phyloP scores from a whole-genome alignment of 768 basidiomycete genomes.

The Daedalea quercina region DNA sequence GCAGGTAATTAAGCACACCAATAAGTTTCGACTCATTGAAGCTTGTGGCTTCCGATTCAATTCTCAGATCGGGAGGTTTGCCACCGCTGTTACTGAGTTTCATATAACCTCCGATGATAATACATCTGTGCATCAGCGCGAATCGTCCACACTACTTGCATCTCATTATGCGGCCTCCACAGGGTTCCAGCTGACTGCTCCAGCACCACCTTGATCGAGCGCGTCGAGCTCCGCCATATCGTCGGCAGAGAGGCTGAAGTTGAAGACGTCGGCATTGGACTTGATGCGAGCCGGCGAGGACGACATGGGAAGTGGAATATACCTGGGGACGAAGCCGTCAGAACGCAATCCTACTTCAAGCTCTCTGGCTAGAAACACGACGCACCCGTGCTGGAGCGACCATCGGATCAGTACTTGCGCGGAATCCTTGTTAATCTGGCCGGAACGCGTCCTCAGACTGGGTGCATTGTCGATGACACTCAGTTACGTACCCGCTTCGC shows the following conservation, averaged over 20 bases:
- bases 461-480: neutral
- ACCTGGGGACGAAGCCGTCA: neutral
- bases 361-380: slow-evolving; percentile 5
- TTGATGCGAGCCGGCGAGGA: slow-evolving; percentile 33
- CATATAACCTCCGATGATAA: neutral
- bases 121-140: neutral
- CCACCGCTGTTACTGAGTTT: too few relatives aligned
- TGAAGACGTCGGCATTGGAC: slow-evolving; percentile 39
- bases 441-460: neutral
- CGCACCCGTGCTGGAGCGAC: slow-evolving; percentile 78
- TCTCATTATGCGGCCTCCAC: slow-evolving; percentile 20
- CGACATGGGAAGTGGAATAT: slow-evolving; percentile 37
- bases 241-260: slow-evolving; percentile 34
- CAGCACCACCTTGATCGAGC: slow-evolving; percentile 37
- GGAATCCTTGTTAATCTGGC: slow-evolving; percentile 42
- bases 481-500: slow-evolving; percentile 36
- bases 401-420: slow-evolving; percentile 86
- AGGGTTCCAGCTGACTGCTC: slow-evolving; percentile 43
- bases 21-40: too few relatives aligned
- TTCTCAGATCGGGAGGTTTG: too few relatives aligned
- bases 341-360: too few relatives aligned
- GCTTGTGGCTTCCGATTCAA: too few relatives aligned
- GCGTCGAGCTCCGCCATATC: slow-evolving; percentile 39
- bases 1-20: too few relatives aligned
- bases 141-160: too few relatives aligned